phyloP scores from a whole-genome alignment of 129 eudicot genomes.

The Scalesia atractyloides region DNA sequence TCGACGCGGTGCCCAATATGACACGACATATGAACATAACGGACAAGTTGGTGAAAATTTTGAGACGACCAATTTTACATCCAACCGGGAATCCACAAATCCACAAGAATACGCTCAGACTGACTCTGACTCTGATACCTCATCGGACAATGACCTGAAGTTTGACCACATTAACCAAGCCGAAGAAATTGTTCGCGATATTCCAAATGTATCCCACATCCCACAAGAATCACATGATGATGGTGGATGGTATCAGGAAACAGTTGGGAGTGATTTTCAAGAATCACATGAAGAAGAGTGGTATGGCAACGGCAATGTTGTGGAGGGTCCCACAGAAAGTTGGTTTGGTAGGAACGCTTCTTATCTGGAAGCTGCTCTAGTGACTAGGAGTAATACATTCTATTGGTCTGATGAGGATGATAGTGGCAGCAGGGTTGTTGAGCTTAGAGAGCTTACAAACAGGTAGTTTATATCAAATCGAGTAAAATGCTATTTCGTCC shows the following conservation, averaged over 20 bases:
- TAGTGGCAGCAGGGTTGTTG: slow-evolving; percentile 43
- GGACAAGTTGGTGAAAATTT: neutral
- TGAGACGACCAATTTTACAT: slow-evolving; percentile 3
- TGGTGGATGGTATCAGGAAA: slow-evolving; percentile 37
- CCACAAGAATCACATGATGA: slow-evolving; percentile 18
- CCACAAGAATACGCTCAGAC: slow-evolving; percentile 14
- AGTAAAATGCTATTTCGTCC: too few species aligned
- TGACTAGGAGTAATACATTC: slow-evolving; percentile 43
- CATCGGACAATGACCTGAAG: slow-evolving; percentile 31
- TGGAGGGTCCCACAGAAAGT: slow-evolving; percentile 43
- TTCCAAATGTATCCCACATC: slow-evolving; percentile 7
- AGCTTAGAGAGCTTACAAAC: slow-evolving; percentile 73
- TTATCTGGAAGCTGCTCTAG: slow-evolving; percentile 33
- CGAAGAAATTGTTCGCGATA: slow-evolving; percentile 30
- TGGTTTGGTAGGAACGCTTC: slow-evolving; percentile 35
- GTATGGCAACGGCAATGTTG: slow-evolving; percentile 33
- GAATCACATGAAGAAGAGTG: slow-evolving; percentile 50
- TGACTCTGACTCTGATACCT: slow-evolving; percentile 35
- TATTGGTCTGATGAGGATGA: slow-evolving; percentile 61
- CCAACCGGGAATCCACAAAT: slow-evolving; percentile 2
- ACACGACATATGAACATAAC: neutral
- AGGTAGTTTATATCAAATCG: slow-evolving; percentile 42
- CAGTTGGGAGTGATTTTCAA: slow-evolving; percentile 35
- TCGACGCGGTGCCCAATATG: neutral
- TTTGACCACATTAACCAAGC: slow-evolving; percentile 8